phyloP scores from a whole-genome alignment of 176 grass and related monocot genomes.

The Phyllostachys edulis region DNA sequence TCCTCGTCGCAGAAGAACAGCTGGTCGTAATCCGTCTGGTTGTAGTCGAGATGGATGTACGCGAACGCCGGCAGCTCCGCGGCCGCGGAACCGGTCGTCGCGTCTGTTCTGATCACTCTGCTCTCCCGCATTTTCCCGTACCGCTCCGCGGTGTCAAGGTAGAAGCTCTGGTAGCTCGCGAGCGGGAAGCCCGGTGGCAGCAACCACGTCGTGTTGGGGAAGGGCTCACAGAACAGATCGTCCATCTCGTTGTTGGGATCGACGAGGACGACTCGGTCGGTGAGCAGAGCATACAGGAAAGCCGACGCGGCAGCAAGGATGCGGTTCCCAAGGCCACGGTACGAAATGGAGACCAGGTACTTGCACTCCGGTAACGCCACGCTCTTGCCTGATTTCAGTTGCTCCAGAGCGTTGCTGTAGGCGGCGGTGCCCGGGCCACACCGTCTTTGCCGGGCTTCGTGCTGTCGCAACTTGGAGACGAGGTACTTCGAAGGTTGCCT shows the following conservation, averaged over 20 bases:
- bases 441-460: slow-evolving; percentile 51
- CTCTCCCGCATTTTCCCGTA: slow-evolving; percentile 47
- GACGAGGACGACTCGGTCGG: slow-evolving; percentile 62
- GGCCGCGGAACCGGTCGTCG: background rate
- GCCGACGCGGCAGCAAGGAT: slow-evolving; percentile 58
- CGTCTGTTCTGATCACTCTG: slow-evolving; percentile 24
- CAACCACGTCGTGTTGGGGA: slow-evolving; percentile 52
- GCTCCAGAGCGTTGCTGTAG: slow-evolving; percentile 39
- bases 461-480: slow-evolving; percentile 39
- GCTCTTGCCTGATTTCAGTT: slow-evolving; percentile 39
- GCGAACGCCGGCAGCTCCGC: slow-evolving; percentile 20
- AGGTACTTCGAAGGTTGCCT: slow-evolving; percentile 42
- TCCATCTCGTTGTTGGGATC: slow-evolving; percentile 32
- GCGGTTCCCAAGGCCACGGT: slow-evolving; percentile 60
- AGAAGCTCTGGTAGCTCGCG: slow-evolving; percentile 39
- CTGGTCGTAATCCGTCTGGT: slow-evolving; percentile 4
- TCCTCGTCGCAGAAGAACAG: slow-evolving; percentile 67
- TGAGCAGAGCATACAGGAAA: slow-evolving; percentile 72
- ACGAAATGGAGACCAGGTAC: slow-evolving; percentile 55
- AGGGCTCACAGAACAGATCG: slow-evolving; percentile 67
- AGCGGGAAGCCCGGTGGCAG: slow-evolving; percentile 50
- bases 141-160: slow-evolving; percentile 38
- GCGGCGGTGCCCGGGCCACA: slow-evolving; percentile 53
- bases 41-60: slow-evolving; percentile 51
- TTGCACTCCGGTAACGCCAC: slow-evolving; percentile 40